Evolutionary conservation across 2,329 filamentous ascomycete species (phyloP).

Genomic region (Talaromyces funiculosus): DNA sequence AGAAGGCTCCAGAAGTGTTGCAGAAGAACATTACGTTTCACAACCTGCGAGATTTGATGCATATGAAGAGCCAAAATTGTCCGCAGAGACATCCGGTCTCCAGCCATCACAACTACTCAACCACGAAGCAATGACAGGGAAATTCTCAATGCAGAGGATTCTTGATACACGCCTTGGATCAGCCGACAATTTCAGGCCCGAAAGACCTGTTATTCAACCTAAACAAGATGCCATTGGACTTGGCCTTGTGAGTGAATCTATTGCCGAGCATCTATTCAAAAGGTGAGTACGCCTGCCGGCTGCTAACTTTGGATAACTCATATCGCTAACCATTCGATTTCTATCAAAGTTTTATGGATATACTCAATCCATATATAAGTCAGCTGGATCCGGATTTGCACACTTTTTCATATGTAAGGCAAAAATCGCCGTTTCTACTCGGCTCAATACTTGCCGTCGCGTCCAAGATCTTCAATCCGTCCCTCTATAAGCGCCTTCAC

Average conservation of each 20-base stretch:
- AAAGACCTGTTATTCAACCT: background rate
- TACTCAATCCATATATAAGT: constrained; percentile 37
- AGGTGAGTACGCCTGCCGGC: constrained; percentile 20
- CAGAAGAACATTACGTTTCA: background rate
- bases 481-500: constrained; percentile 25
- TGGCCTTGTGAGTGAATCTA: background rate
- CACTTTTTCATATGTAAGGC: constrained; percentile 32
- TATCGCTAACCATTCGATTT: background rate
- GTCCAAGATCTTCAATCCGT: constrained; percentile 33
- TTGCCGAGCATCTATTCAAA: background rate
- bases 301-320: background rate
- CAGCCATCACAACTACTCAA: constrained; percentile 30
- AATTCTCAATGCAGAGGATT: constrained; percentile 10
- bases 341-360: constrained; percentile 30
- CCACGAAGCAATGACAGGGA: constrained; percentile 24
- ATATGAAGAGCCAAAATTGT: background rate
- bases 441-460: constrained; percentile 30
- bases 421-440: constrained; percentile 34
- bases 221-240: constrained; percentile 20
- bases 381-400: constrained; percentile 36
- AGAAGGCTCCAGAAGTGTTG: background rate
- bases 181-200: background rate
- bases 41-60: background rate
- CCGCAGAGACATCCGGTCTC: background rate
- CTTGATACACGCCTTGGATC: background rate